Conservation (phyloP, 305 asterid species). For the Rubia peregrina region DNA sequence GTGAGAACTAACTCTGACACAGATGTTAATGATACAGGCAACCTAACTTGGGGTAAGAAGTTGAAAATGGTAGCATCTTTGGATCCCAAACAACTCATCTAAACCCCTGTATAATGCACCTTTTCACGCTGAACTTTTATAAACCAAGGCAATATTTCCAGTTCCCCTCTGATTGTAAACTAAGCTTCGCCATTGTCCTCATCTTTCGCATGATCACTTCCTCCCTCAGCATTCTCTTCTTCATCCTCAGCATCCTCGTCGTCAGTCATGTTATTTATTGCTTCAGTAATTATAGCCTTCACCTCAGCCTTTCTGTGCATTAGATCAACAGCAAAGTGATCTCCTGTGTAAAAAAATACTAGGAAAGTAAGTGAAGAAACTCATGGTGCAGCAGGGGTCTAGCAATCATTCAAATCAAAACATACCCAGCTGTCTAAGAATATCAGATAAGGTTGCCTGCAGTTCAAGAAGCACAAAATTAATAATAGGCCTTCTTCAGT, state of each 20-base stretch:
- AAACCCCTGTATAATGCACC: conserved; percentile 13
- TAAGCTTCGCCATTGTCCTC: conserved; percentile 17
- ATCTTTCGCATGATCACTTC: conserved; percentile 14
- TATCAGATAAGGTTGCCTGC: conserved; percentile 89
- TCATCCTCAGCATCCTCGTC: conserved; percentile 38
- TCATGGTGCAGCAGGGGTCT: conserved; percentile 1
- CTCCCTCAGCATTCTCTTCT: conserved; percentile 22
- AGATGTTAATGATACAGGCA: conserved; percentile 19
- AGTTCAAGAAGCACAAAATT: conserved; percentile 18
- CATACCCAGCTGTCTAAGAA: conserved; percentile 74
- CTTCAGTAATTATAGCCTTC: conserved; percentile 40
- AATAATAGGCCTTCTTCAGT: not conserved
- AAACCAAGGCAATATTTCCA: not conserved
- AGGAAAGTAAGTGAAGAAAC: conserved; percentile 13
- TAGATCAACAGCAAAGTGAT: conserved; percentile 46
- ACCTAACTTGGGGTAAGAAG: conserved; percentile 13
- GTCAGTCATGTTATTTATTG: conserved; percentile 36
- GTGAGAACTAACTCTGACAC: conserved; percentile 4
- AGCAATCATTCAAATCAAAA: conserved; percentile 5
- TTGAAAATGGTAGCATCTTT: not conserved
- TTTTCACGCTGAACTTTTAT: conserved; percentile 1
- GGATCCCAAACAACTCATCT: not conserved
- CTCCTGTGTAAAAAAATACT: conserved; percentile 30
- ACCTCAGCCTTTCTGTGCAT: conserved; percentile 40
- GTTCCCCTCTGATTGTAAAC: conserved; percentile 2